Percentiles rank a stretch among this genome's conserved stretches.
Evolutionary conservation across 2,329 filamentous ascomycete species (phyloP).

Genomic region (Alternaria sp.): DNA sequence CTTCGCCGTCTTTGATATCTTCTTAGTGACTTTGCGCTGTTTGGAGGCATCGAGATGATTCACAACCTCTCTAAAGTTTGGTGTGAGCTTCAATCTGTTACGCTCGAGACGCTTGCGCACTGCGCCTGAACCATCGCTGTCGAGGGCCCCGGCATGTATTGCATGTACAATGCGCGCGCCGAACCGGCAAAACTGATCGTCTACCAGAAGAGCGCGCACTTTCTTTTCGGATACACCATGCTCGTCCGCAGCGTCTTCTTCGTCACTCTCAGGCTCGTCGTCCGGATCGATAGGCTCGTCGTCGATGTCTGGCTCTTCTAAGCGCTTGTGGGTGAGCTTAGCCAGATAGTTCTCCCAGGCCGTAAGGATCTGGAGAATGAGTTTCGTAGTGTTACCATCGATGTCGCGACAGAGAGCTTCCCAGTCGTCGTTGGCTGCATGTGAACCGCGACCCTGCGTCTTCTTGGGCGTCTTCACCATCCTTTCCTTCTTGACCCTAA

Average conservation of each 20-base stretch:
- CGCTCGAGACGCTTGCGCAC: conserved; percentile 75
- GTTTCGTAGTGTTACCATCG: conserved; percentile 64
- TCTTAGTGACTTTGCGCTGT: conserved; percentile 48
- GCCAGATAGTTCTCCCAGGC: conserved; percentile 72
- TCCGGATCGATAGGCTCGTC: conserved; percentile 74
- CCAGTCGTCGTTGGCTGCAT: conserved; percentile 53
- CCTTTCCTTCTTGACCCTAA: conserved; percentile 60
- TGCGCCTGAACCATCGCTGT: conserved; percentile 57
- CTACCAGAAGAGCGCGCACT: conserved; percentile 74
- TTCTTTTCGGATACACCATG: conserved; percentile 58
- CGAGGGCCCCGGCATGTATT: conserved; percentile 76
- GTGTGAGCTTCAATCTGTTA: conserved; percentile 80
- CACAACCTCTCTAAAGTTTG: conserved; percentile 85
- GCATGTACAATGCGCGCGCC: conserved; percentile 84
- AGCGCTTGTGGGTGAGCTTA: conserved; percentile 41
- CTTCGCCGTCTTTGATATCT: conserved; percentile 41
- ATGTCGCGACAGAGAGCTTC: conserved; percentile 73
- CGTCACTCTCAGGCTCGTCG: conserved; percentile 65
- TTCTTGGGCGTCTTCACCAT: conserved; percentile 41
- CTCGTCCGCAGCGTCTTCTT: conserved; percentile 57
- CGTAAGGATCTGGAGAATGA: conserved; percentile 78
- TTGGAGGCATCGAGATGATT: conserved; percentile 72
- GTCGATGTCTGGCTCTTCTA: conserved; percentile 63
- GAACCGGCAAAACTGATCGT: conserved; percentile 85
- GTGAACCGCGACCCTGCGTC: conserved; percentile 25